phyloP scores from a whole-genome alignment of 1,139 yeast genomes.

The Geotrichum histeridarum region DNA sequence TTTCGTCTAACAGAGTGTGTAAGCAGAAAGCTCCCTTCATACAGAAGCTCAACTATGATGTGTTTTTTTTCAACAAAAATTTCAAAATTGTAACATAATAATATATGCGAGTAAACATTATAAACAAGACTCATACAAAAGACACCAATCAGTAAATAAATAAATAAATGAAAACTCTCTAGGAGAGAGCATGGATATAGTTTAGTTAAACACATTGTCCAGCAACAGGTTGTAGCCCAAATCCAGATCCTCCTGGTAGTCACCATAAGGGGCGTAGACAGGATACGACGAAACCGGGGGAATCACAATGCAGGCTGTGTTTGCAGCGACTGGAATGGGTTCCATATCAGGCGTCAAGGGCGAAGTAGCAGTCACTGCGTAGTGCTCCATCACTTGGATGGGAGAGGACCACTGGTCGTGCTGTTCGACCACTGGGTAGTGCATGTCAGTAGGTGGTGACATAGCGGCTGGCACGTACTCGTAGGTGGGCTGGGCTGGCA shows the following conservation, averaged over 20 bases:
- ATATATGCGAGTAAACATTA: too few species aligned
- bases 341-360: background rate
- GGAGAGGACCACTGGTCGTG: too few species aligned
- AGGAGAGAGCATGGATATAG: too few species aligned
- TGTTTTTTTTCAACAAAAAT: too few species aligned
- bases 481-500: background rate
- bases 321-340: background rate
- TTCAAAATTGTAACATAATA: too few species aligned
- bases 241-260: conserved; percentile 3
- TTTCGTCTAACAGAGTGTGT: too few species aligned
- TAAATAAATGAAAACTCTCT: too few species aligned
- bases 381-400: background rate
- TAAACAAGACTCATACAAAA: too few species aligned
- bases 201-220: conserved; percentile 2
- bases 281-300: background rate
- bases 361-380: background rate
- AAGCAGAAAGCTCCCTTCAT: too few species aligned
- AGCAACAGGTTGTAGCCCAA: conserved; percentile 3
- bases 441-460: background rate
- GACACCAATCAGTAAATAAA: too few species aligned
- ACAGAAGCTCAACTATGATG: too few species aligned
- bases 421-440: too few species aligned
- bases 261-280: background rate
- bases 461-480: background rate
- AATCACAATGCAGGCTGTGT: background rate